phyloP scores from a whole-genome alignment of 306 rosid species.

The Acmispon strigosus region DNA sequence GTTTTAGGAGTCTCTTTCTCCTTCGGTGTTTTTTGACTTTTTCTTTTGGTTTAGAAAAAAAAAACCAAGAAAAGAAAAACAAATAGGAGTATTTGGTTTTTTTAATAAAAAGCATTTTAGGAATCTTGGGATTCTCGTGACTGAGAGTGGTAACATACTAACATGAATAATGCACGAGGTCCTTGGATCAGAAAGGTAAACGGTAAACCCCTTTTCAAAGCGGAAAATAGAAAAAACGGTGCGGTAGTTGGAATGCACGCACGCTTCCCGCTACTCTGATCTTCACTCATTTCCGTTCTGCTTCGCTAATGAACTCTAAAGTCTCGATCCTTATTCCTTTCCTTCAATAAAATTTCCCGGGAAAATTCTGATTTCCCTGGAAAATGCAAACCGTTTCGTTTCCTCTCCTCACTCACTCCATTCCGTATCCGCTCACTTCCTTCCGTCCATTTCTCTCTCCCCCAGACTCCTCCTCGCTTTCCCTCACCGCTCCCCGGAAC shows the following conservation, averaged over 20 bases:
- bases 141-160: not conserved
- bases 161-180: not conserved
- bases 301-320: no score
- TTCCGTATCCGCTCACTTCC: constrained; percentile 5
- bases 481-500: constrained; percentile 7
- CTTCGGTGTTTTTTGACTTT: no score
- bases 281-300: not conserved
- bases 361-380: not conserved
- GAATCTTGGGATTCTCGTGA: not conserved
- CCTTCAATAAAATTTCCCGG: not conserved
- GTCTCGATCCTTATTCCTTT: no score
- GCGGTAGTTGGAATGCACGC: not conserved
- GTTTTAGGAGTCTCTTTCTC: no score
- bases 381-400: constrained; percentile 41
- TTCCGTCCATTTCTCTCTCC: constrained; percentile 18
- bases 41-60: no score
- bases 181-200: not conserved
- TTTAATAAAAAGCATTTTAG: no score
- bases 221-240: not conserved
- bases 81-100: no score
- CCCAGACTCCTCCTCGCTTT: not conserved
- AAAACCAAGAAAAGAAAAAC: no score
- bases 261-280: constrained; percentile 19
- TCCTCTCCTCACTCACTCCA: constrained; percentile 18
- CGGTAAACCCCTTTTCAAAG: not conserved